Base-by-base conservation (phyloP, 352 stramenopile species). In the Phytophthora foliorum region DNA sequence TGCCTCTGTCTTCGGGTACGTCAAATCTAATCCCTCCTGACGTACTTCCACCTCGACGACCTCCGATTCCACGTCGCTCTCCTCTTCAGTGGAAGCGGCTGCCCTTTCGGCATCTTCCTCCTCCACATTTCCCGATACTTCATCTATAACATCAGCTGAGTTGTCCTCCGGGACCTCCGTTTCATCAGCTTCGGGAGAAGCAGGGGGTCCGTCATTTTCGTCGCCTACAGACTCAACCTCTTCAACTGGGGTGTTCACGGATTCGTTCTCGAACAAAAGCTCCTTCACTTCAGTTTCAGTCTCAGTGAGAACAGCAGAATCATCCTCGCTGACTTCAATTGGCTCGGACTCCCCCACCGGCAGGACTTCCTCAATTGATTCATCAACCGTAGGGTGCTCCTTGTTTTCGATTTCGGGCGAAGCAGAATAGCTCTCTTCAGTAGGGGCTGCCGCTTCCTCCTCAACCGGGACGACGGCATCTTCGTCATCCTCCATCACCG, bases 11-110 rank as follows among this genome's bases (percentile, higher is more conserved):
- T 72, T 31, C 6, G 45, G 32, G 22, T 69, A 64, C 19, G 53
- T 63, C 46, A 77, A 63, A 9, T 62, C 52, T 19, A 69, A 19
- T 44, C 48, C 58, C 31, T 76, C 63, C 39, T 72, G 63, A 5
- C 17, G 63, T 25, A 68, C 52, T 66, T 66, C 51, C n/a, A 65
- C 25, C 41, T 77, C 69, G 34, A 41, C 34, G 34, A 41, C 34
- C 34, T 41, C 34, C 14, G 34, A 41, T n/a, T 41, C 34, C 13
- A 41, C 34, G 16, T 6, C 34, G 13, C 34, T 41, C 11, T 41
- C 14, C 21, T 58, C 34, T 38, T 58, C 49, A 55, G 0, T 44
- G 13, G 36, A 46, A 11, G 9, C 25, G 16, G 34, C 34, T 41
- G 13, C 34, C 34, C 8, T 41, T 39, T 65, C 48, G 13, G 49